Evolutionary conservation across 202 grass and related monocot species (phyloP), one percentile per base, ranked within the genome.

Genomic region (Eragrostis tef): DNA sequence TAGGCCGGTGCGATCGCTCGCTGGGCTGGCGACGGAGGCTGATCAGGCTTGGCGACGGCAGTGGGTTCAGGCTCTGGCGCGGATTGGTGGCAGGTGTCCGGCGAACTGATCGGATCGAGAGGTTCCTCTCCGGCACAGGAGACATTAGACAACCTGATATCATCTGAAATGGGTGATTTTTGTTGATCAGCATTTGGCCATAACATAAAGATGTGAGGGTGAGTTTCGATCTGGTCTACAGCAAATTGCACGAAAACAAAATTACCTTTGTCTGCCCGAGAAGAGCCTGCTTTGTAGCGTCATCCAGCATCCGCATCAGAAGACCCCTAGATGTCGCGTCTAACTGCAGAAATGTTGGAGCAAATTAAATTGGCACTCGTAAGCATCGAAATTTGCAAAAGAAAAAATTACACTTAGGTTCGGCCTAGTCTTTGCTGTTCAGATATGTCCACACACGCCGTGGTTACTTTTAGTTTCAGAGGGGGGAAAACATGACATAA

Each of bases 221-320:
- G 34, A 39, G 34, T 3, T 39, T 39, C 34, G 34, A 39, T 39
- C 4, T 5, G 34, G 4, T 6, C 2, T 26, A 11, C 47, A 4
- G 71, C 13, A 50, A 50, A 39, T 39, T 50, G 3, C 47, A 12
- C 17, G 19, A 6, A 1, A 69, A 74, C 6, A 42, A 42, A 36
- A 54, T 84, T 77, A 90, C 90, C 80, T 83, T 93, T 60, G 85
- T 78, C 58, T 88, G 88, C 19, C 54, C 73, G 16, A 29, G 45
- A 64, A 93, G 83, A 63, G 80, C 45, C 26, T 78, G 64, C 68
- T 84, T 64, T 26, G 90, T 89, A 48, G 88, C 86, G 5, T 93
- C 74, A 26, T 93, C 90, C 11, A 96, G 86, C 42, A 96, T 81
- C 64, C 66, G 93, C 80, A 80, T 80, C 31, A 93, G 10, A 64